These are phyloP conservation scores for Drechslerella coelobrocha DNA, from an alignment of 2,329 filamentous ascomycete genomes.

Conservation along the genomic window DNA sequence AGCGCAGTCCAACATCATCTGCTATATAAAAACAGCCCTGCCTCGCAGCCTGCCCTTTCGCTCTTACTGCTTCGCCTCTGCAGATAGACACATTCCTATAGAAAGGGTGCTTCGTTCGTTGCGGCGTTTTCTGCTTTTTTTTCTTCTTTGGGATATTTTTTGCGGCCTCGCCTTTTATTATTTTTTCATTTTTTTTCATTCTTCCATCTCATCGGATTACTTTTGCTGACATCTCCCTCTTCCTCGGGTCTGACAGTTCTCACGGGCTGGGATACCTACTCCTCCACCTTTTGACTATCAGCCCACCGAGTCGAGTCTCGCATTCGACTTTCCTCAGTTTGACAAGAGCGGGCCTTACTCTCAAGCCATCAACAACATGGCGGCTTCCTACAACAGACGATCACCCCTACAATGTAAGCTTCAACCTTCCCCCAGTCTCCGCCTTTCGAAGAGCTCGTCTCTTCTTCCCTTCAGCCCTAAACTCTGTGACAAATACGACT, in stretches of 20 bases:
- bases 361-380: constrained; percentile 49
- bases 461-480: constrained; percentile 21
- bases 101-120: constrained; percentile 1
- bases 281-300: constrained; percentile 49
- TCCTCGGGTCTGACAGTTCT: constrained; percentile 29
- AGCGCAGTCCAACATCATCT: constrained; percentile 17
- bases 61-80: background rate
- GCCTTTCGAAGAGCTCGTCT: constrained; percentile 18
- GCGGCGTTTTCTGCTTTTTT: constrained; percentile 16
- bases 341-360: constrained; percentile 42
- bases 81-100: background rate
- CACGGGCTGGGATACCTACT: constrained; percentile 50
- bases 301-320: constrained; percentile 38
- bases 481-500: constrained; percentile 44
- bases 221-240: constrained; percentile 37
- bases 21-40: constrained; percentile 18
- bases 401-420: constrained; percentile 47
- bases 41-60: too few relatives aligned
- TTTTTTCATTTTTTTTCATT: background rate
- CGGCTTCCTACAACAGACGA: constrained; percentile 47
- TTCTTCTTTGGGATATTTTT: constrained; percentile 27
- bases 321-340: constrained; percentile 49
- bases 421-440: background rate
- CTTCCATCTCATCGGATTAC: constrained; percentile 17
- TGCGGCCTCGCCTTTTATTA: constrained; percentile 3